These are phyloP conservation scores for Plantago rigida DNA, from an alignment of 305 asterid species.

Conservation along the genomic window DNA sequence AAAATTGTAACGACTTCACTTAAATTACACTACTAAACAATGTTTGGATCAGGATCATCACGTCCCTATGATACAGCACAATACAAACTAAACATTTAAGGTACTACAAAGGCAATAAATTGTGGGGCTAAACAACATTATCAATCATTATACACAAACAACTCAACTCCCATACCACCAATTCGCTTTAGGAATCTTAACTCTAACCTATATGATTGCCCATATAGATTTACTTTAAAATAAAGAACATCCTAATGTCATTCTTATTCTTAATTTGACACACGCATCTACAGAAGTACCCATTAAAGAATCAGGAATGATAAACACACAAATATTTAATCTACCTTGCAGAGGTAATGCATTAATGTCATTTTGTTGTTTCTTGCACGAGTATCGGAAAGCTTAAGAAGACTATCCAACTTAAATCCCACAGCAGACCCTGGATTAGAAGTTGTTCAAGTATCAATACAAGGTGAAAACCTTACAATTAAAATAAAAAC, in stretches of 20 bases:
- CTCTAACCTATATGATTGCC: too few relatives aligned
- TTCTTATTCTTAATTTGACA: neutral
- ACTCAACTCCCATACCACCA: too few relatives aligned
- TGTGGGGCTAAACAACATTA: too few relatives aligned
- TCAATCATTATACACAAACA: too few relatives aligned
- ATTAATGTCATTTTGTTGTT: slow-evolving; percentile 95
- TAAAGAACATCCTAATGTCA: too few relatives aligned
- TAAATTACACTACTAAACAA: too few relatives aligned
- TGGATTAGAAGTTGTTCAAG: slow-evolving; percentile 33
- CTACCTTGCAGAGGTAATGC: slow-evolving; percentile 96
- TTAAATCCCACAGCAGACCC: slow-evolving; percentile 98
- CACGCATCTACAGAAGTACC: neutral
- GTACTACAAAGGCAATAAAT: too few relatives aligned
- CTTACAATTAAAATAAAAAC: slow-evolving; percentile 19
- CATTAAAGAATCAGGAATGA: neutral
- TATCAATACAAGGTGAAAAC: slow-evolving; percentile 20
- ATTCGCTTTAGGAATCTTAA: too few relatives aligned
- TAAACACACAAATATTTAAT: slow-evolving; percentile 2
- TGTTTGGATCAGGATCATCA: too few relatives aligned
- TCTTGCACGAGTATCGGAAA: slow-evolving; percentile 97
- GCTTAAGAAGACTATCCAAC: slow-evolving; percentile 95
- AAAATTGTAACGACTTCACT: too few relatives aligned
- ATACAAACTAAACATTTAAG: too few relatives aligned
- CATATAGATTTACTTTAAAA: neutral
- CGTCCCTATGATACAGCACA: too few relatives aligned